phyloP scores from a whole-genome alignment of 176 grass and related monocot genomes.

The Pontederia paniculata region DNA sequence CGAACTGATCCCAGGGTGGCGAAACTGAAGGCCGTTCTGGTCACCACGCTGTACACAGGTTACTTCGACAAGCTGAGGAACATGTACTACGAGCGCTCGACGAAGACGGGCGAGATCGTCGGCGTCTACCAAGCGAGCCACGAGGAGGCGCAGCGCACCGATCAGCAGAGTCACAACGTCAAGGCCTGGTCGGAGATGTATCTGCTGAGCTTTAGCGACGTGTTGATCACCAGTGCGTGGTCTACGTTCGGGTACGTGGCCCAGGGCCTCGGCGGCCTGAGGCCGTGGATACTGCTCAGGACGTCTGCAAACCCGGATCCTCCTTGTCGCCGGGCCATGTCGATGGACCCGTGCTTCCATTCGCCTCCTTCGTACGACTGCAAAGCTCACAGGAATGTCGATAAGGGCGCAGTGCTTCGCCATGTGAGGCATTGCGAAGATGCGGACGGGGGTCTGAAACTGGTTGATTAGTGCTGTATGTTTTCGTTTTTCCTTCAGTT shows the following conservation, averaged over 20 bases:
- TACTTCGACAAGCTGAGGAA: conserved; percentile 36
- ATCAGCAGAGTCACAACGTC: conserved; percentile 24
- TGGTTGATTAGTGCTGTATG: conserved; percentile 29
- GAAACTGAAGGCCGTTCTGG: conserved; percentile 27
- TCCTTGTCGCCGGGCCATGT: conserved; percentile 20
- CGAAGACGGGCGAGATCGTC: conserved; percentile 14
- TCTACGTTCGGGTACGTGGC: conserved; percentile 56
- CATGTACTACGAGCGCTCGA: conserved; percentile 33
- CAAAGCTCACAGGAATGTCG: conserved; percentile 5
- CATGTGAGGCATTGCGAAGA: conserved; percentile 42
- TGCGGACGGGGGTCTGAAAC: conserved; percentile 9
- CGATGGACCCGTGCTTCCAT: conserved; percentile 45
- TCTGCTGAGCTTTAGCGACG: conserved; percentile 48
- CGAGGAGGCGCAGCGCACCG: conserved; percentile 18
- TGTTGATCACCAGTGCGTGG: conserved; percentile 26
- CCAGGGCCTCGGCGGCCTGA: conserved; percentile 26
- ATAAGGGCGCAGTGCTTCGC: conserved; percentile 9
- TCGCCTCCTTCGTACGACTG: conserved; percentile 18
- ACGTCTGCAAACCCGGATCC: neutral
- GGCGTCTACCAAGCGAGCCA: conserved; percentile 39
- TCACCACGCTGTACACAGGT: conserved; percentile 31
- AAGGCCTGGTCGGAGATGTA: conserved; percentile 42
- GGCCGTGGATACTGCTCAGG: conserved; percentile 19
- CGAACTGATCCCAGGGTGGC: neutral
- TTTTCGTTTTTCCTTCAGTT: neutral